Evolutionary conservation across 106 monocot genomes (phyloP), one percentile per base, ranked within the genome.

Genomic region (Vanilla planifolia): DNA sequence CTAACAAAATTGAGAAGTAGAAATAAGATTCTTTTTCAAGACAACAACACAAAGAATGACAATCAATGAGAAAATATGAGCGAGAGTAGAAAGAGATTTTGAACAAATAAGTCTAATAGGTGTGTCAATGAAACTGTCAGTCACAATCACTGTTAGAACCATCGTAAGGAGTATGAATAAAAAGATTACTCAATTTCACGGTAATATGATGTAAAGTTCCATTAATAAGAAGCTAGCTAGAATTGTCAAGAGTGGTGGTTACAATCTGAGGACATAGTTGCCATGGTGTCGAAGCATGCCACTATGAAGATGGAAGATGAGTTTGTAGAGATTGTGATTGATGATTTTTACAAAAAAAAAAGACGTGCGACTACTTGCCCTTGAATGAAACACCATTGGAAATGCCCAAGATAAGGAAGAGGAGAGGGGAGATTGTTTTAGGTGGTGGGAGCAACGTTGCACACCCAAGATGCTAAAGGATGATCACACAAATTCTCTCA

Each of bases 21-120:
- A 72, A 4, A 70, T 23, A 11, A 76, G 30, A 55, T 72, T 72
- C 50, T 63, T 56, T 42, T 35, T 62, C 15, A 72, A 53, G 21
- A 0, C 1, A 27, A 64, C 61, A 35, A 72, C 51, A 62, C 46
- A 62, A 2, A 78, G 21, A 10, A 72, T 27, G 55, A 9, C 14
- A 40, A 14, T 55, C 8, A 73, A 10, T 33, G 24, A n/a, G 19
- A 72, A 33, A 22, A 36, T 9, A 44, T 20, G 25, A 27, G 14
- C 9, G 57, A 48, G 26, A 24, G 21, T 29, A 53, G n/a, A 19
- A 34, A 70, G 25, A 46, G 20, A 8, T 51, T 22, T 10, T n/a
- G 40, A 43, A 24, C 78, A 66, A 26, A 40, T 42, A 21, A 67
- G 78, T 44, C 24, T 30, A 10, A 2, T n/a, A 17, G 59, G 8